Evolutionary conservation across 805 yeast genomes (phyloP).

Genomic region (Brettanomyces nanus): DNA sequence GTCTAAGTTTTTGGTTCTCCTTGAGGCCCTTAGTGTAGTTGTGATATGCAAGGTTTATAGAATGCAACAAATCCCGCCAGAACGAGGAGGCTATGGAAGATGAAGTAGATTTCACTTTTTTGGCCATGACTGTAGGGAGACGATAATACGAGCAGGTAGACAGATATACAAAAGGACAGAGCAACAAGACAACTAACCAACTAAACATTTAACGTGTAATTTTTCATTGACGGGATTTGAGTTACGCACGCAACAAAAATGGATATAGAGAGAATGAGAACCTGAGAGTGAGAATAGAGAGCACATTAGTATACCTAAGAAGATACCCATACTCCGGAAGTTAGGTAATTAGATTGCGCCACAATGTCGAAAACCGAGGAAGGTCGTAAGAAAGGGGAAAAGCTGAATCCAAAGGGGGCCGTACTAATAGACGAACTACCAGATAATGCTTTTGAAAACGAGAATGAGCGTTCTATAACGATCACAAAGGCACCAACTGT

Average conservation of each 20-base stretch:
- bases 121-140: no score
- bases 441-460: slow-evolving; percentile 17
- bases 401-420: slow-evolving; percentile 16
- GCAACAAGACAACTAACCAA: no score
- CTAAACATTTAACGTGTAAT: no score
- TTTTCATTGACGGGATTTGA: no score
- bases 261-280: no score
- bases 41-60: slow-evolving; percentile 24
- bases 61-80: slow-evolving; percentile 8
- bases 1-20: slow-evolving; percentile 37
- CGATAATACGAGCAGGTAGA: no score
- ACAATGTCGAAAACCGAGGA: neutral
- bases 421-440: slow-evolving; percentile 19
- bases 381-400: slow-evolving; percentile 8
- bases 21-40: slow-evolving; percentile 25
- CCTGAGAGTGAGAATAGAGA: no score
- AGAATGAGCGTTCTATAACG: slow-evolving; percentile 15
- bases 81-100: neutral
- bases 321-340: no score
- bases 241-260: no score
- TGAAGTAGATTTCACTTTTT: neutral
- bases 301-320: no score
- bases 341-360: neutral
- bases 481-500: slow-evolving; percentile 49
- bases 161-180: no score